These are phyloP conservation scores for Mortierella sp. DNA, from an alignment of 371 early-diverging fungal genomes.

Conservation along the genomic window DNA sequence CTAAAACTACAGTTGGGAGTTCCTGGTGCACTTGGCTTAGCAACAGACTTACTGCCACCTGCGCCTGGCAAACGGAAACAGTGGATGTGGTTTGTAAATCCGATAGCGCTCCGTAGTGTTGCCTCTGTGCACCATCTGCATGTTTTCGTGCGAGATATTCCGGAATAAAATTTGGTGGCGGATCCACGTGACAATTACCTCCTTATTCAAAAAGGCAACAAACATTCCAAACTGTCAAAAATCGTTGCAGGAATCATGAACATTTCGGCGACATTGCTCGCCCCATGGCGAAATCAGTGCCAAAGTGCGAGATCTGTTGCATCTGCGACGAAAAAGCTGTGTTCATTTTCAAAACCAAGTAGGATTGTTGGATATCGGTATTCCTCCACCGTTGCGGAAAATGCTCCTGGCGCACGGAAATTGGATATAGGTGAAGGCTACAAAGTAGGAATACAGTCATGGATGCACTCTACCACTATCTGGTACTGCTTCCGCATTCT, in stretches of 20 bases:
- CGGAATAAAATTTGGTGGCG: neutral
- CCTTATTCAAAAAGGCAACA: neutral
- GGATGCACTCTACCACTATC: no score
- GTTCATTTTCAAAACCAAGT: neutral
- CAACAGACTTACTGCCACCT: conserved; percentile 20
- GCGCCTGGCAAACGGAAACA: conserved; percentile 41
- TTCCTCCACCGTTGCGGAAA: conserved; percentile 8
- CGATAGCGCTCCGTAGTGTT: conserved; percentile 39
- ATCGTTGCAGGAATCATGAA: conserved; percentile 13
- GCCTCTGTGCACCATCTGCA: conserved; percentile 49
- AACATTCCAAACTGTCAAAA: neutral
- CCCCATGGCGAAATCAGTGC: conserved; percentile 4
- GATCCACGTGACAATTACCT: neutral
- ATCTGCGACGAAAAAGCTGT: neutral
- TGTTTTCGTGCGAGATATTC: conserved; percentile 46
- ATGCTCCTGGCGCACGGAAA: neutral
- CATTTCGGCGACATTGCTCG: conserved; percentile 9
- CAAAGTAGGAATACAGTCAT: conserved; percentile 19
- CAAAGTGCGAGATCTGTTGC: neutral
- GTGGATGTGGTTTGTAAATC: conserved; percentile 56
- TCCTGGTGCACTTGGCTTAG: neutral
- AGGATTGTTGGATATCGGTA: neutral
- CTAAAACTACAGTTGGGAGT: conserved; percentile 17
- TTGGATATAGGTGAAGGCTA: conserved; percentile 32
- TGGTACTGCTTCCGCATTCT: neutral